Base-by-base conservation (phyloP, 345 rosid genomes). In the Arabidopsis arenosa region DNA sequence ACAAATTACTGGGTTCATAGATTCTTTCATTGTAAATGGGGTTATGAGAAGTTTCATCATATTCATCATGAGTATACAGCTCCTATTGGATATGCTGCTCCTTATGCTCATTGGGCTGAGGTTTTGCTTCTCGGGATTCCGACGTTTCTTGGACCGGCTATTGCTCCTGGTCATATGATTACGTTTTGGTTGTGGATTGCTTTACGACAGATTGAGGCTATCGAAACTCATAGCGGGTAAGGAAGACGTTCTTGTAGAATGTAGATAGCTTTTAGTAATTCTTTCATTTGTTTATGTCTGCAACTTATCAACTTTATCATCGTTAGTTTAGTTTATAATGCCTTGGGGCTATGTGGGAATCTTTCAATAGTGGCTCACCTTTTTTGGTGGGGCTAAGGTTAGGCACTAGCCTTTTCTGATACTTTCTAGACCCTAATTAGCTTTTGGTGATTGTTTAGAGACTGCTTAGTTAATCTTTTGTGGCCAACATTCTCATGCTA, bases 51-150 rank as follows among this genome's bases (percentile, higher is more conserved):
- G 56, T 79, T 93, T 68, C 96, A 93, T 68, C 54, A 58, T 11
- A 85, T 87, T 39, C 98, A 93, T 82, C 98, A 93, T 48, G 93
- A 90, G 76, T 89, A 87, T 79, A 68, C 87, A 9, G 88, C 96
- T 54, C 98, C 98, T 2, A 82, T 86, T 30, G 91, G 86, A 32
- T 89, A 75, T 70, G 91, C 93, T 11, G 94, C 94, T 5, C 88
- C 93, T 1, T 85, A 90, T 61, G 94, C 93, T 0, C 94, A 90
- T 82, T 93, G 98, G 94, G 94, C 87, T 28, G 94, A 90, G 80
- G 47, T 89, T 43, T 68, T 90, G 84, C 69, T 86, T 79, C 93
- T 93, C 2, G 94, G 96, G 49, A 81, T 92, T 52, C 97, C 97
- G 2, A 83, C 96, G 6, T 86, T 90, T 72, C 85, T 93, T 1